Evolutionary conservation across 768 basidiomycete genomes (phyloP).

Genomic region (Lactarius quietus): DNA sequence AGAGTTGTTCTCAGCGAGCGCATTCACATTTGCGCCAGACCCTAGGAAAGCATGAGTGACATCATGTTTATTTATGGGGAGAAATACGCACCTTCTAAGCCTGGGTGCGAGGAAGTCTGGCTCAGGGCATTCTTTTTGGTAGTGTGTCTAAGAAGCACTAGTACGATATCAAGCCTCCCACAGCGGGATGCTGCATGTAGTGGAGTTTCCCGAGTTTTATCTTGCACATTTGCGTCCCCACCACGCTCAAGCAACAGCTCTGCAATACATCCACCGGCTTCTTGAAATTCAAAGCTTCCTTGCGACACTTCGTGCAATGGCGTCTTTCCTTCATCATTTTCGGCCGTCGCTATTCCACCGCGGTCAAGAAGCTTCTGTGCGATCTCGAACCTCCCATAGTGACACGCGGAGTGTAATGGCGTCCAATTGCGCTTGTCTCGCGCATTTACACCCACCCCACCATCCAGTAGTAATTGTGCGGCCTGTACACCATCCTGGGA

Average conservation of each 20-base stretch:
- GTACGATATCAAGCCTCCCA: neutral
- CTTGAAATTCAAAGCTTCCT: neutral
- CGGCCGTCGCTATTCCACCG: neutral
- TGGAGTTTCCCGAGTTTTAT: too few relatives aligned
- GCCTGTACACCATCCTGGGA: neutral
- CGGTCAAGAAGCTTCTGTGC: neutral
- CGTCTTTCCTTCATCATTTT: accelerated
- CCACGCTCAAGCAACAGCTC: too few relatives aligned
- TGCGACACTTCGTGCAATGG: neutral
- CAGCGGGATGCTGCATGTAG: neutral
- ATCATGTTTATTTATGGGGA: neutral
- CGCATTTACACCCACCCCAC: neutral
- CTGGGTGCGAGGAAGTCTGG: accelerated
- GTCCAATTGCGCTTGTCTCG: too few relatives aligned
- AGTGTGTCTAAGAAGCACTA: neutral
- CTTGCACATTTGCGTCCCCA: too few relatives aligned
- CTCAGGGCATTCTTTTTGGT: neutral
- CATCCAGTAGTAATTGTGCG: neutral
- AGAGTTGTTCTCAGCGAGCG: accelerated
- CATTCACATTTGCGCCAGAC: neutral
- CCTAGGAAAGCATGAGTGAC: neutral
- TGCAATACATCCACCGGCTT: neutral
- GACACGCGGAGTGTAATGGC: too few relatives aligned
- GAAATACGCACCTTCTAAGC: neutral
- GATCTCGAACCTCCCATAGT: too few relatives aligned